phyloP scores from a whole-genome alignment of 2,329 filamentous ascomycete genomes.

The Fusarium staphyleae region DNA sequence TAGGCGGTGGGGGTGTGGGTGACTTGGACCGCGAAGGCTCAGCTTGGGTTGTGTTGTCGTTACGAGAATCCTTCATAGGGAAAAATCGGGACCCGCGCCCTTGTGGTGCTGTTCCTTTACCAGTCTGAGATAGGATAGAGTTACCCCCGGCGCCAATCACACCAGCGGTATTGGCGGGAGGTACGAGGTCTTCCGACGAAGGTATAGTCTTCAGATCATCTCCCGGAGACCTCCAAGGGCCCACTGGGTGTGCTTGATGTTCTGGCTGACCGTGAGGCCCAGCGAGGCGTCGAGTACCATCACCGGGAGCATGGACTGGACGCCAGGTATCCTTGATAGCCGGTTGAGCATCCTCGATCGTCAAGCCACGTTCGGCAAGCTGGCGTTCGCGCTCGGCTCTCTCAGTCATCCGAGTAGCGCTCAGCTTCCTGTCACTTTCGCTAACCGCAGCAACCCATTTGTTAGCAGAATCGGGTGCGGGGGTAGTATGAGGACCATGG shows the following conservation, averaged over 20 bases:
- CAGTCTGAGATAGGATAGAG: constrained; percentile 41
- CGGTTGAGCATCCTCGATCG: constrained; percentile 54
- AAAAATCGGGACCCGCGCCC: constrained; percentile 68
- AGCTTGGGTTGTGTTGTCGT: constrained; percentile 46
- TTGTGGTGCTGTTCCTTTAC: constrained; percentile 50
- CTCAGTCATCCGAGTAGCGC: constrained; percentile 49
- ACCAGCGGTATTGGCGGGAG: constrained; percentile 34
- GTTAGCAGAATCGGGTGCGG: constrained; percentile 46
- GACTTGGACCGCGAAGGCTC: constrained; percentile 59
- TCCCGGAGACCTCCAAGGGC: constrained; percentile 44
- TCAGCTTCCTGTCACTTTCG: constrained; percentile 56
- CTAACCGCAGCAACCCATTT: constrained; percentile 54
- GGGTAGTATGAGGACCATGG: constrained; percentile 42
- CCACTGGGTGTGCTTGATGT: constrained; percentile 40
- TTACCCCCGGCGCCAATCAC: constrained; percentile 40
- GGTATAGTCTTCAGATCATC: constrained; percentile 35
- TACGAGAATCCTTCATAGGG: constrained; percentile 59
- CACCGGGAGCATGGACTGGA: constrained; percentile 49
- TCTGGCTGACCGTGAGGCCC: constrained; percentile 39
- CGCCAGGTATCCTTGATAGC: constrained; percentile 64
- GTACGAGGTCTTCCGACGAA: constrained; percentile 34
- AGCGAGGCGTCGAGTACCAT: constrained; percentile 45
- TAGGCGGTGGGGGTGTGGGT: constrained; percentile 76
- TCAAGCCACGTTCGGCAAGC: constrained; percentile 54
- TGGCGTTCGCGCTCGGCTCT: constrained; percentile 53